Percentiles rank a stretch among this genome's conserved stretches.
Evolutionary conservation across 306 rosid genomes (phyloP).

Genomic region (Cicer pinnatifidum): DNA sequence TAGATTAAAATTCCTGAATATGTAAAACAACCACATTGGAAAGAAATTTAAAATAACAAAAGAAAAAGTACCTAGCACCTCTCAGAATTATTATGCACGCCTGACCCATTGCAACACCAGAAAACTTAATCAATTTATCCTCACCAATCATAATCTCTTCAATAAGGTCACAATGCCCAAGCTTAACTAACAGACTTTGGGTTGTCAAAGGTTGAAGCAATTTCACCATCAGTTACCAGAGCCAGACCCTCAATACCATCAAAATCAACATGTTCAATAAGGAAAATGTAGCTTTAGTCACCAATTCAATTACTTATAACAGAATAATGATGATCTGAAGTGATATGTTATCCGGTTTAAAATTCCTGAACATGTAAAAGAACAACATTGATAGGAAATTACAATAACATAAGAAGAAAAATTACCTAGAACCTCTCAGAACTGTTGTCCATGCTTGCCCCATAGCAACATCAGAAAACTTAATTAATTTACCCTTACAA

Average conservation of each 20-base stretch:
- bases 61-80: too few species aligned
- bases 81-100: too few species aligned
- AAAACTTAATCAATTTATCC: conserved; percentile 77
- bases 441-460: conserved; percentile 97
- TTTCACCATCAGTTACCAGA: conserved; percentile 95
- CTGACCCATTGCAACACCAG: too few species aligned
- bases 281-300: conserved; percentile 15
- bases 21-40: too few species aligned
- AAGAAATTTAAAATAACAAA: too few species aligned
- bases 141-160: conserved; percentile 98
- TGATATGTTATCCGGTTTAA: conserved; percentile 5
- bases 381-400: conserved; percentile 4
- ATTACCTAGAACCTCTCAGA: conserved; percentile 92
- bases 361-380: background rate
- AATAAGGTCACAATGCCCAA: conserved; percentile 87
- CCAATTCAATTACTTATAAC: background rate
- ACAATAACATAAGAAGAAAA: background rate
- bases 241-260: conserved; percentile 97
- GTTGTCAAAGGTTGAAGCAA: conserved; percentile 95
- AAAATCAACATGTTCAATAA: conserved; percentile 95
- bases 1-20: too few species aligned
- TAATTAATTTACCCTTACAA: conserved; percentile 93
- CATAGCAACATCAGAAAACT: conserved; percentile 91
- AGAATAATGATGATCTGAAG: conserved; percentile 5
- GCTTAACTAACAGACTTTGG: conserved; percentile 94